phyloP scores from a whole-genome alignment of 139 green algal genomes.

The Chlorella ohadii region DNA sequence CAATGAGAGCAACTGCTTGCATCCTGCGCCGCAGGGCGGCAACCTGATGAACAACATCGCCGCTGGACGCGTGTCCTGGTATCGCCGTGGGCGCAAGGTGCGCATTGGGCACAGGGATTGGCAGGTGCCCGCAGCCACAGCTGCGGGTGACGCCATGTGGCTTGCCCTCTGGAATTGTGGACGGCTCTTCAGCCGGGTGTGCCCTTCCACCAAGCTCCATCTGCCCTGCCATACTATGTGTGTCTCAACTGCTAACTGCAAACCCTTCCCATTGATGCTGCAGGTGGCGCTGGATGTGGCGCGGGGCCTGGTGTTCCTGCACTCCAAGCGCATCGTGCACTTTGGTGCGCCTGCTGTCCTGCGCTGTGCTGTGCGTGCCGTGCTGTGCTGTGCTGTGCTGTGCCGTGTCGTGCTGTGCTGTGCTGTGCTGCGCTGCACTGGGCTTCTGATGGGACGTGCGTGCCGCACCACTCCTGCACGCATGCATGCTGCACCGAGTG shows the following conservation, averaged over 20 bases:
- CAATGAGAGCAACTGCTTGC: too few relatives aligned
- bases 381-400: not conserved
- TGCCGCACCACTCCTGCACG: too few relatives aligned
- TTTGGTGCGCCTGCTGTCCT: not conserved
- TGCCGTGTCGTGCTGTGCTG: not conserved
- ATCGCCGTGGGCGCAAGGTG: conserved; percentile 24
- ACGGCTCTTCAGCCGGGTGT: too few relatives aligned
- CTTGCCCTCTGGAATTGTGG: too few relatives aligned
- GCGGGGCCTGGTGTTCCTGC: conserved; percentile 46
- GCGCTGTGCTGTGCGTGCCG: not conserved
- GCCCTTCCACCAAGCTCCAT: too few relatives aligned
- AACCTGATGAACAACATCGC: conserved; percentile 50
- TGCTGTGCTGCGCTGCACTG: not conserved
- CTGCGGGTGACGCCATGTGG: too few relatives aligned
- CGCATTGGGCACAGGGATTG: too few relatives aligned
- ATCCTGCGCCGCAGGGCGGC: conserved; percentile 4
- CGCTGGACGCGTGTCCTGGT: conserved; percentile 38
- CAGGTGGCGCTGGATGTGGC: conserved; percentile 54
- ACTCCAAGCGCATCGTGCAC: conserved; percentile 27
- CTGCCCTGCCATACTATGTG: too few relatives aligned
- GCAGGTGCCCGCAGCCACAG: too few relatives aligned
- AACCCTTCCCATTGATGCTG: not conserved
- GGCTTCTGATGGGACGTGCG: too few relatives aligned
- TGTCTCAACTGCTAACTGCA: too few relatives aligned
- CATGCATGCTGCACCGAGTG: too few relatives aligned